Base-by-base conservation (phyloP, 1,284 basidiomycete genomes). In the Malassezia psittaci region DNA sequence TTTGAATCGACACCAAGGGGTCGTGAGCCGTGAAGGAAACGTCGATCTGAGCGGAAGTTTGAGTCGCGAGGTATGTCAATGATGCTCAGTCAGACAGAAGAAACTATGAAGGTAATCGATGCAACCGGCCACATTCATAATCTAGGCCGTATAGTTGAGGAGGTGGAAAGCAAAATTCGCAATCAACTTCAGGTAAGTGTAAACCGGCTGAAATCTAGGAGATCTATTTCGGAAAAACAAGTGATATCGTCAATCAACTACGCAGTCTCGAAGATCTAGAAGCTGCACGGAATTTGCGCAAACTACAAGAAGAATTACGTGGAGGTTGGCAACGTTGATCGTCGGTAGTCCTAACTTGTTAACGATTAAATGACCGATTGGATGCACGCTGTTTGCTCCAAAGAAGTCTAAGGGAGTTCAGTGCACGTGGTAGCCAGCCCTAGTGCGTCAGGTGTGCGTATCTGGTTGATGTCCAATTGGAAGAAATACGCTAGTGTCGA, bases 161-260 rank as follows among this genome's bases (percentile, higher is more conserved):
- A 96, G 64, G 91, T 93, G 86, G 94, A 99, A 78, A 88, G 90
- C 74, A 96, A 96, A 79, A 91, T 96, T 86, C 83, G 94, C 45
- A 96, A 94, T 76, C 80, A 90, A 57, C 80, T 99, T 44, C 88
- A 93, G 43, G 43, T 45, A 15, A 13, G 43, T 29, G 13, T 6
- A 2, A 9, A 13, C 6, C 16, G 15, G 16, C 43, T 45, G 24
- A 45, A 15, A 10, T 33, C 21, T 19, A 45, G 72, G 89, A 94
- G 78, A 93, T 98, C 15, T 96, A 96, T 78, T 96, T 96, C 78
- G 90, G 89, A 54, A 98, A 99, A 79, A 96, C 91, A 42, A 84
- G 87, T 63, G 93, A 98, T 73, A 85, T 98, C 41, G 85, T 96
- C 12, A 87, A 87, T 66, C 88, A 93, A 68, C 79, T 99, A 50